These are phyloP conservation scores for Fusarium siculi DNA, from an alignment of 2,329 filamentous ascomycete genomes.

Conservation along the genomic window DNA sequence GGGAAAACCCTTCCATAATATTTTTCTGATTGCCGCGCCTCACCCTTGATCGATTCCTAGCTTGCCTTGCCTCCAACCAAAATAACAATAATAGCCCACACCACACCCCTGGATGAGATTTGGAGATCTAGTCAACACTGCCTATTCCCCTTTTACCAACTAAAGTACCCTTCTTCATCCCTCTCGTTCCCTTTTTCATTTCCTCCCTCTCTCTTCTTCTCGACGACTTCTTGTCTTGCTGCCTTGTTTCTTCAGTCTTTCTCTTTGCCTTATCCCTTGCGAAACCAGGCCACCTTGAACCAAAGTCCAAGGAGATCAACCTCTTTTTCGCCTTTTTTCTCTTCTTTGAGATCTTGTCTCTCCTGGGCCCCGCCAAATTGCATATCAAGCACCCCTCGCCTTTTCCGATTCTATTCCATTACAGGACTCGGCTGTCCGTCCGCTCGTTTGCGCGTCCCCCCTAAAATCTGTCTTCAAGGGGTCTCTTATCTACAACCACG, in stretches of 20 bases:
- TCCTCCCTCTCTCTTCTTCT: conserved; percentile 27
- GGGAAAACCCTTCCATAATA: conserved; percentile 39
- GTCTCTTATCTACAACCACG: conserved; percentile 40
- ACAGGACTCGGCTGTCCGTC: conserved; percentile 52
- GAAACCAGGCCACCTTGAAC: conserved; percentile 18
- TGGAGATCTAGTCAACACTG: conserved; percentile 24
- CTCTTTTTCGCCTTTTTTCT: conserved; percentile 46
- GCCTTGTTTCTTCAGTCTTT: conserved; percentile 38
- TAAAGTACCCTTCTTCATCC: conserved; percentile 30
- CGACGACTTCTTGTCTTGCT: conserved; percentile 32
- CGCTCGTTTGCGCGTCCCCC: conserved; percentile 53
- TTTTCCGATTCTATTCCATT: conserved; percentile 41
- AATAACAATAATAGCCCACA: conserved; percentile 21
- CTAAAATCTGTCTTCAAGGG: conserved; percentile 47
- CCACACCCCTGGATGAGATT: conserved; percentile 31
- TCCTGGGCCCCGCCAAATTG: conserved; percentile 49
- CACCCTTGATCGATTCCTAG: conserved; percentile 22
- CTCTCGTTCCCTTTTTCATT: conserved; percentile 9
- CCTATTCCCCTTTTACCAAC: conserved; percentile 36
- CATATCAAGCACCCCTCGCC: conserved; percentile 49
- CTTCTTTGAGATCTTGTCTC: conserved; percentile 40
- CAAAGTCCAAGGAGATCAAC: conserved; percentile 15
- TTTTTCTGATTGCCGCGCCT: conserved; percentile 49
- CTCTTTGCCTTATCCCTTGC: conserved; percentile 37
- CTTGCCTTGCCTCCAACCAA: conserved; percentile 10